Percentiles rank a stretch among this genome's conserved stretches.
phyloP scores from a whole-genome alignment of 495 filamentous ascomycete genomes.

The Neurospora sp. region DNA sequence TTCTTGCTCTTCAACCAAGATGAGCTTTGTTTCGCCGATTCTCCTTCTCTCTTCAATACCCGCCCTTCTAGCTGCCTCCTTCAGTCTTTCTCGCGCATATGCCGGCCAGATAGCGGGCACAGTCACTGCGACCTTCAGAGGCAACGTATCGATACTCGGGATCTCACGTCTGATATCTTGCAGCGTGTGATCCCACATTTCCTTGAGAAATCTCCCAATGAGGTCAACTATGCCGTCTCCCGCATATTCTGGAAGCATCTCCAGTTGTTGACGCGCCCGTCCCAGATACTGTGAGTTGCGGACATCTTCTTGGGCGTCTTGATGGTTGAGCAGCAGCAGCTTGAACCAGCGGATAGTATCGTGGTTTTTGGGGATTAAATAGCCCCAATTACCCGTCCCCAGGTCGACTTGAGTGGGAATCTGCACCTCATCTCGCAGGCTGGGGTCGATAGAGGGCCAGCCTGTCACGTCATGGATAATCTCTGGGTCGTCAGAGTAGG shows the following conservation, averaged over 20 bases:
- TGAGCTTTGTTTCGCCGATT: neutral
- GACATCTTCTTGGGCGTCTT: conserved; percentile 11
- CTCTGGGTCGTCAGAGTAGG: conserved; percentile 7
- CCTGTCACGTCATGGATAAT: conserved; percentile 12
- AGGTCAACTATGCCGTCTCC: neutral
- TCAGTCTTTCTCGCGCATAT: conserved; percentile 15
- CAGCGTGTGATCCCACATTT: conserved; percentile 15
- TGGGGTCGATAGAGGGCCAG: conserved; percentile 9
- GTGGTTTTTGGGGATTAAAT: conserved; percentile 8
- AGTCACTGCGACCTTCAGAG: conserved; percentile 17
- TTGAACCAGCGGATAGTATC: conserved; percentile 23
- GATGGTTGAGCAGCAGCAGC: conserved; percentile 13
- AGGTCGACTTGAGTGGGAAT: conserved; percentile 16
- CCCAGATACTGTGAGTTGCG: conserved; percentile 1
- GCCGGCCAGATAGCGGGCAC: conserved; percentile 22
- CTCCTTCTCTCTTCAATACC: conserved; percentile 7
- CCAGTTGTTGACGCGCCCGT: conserved; percentile 4
- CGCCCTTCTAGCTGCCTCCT: conserved; percentile 9
- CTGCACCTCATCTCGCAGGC: conserved; percentile 10
- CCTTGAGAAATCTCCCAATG: conserved; percentile 9
- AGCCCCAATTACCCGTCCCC: conserved; percentile 13
- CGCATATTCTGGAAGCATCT: neutral
- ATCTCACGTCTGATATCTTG: conserved; percentile 8
- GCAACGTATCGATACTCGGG: conserved; percentile 6
- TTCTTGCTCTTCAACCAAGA: neutral